These are phyloP conservation scores for Gossypium schwendimanii DNA, from an alignment of 441 rosid species.

Conservation along the genomic window DNA sequence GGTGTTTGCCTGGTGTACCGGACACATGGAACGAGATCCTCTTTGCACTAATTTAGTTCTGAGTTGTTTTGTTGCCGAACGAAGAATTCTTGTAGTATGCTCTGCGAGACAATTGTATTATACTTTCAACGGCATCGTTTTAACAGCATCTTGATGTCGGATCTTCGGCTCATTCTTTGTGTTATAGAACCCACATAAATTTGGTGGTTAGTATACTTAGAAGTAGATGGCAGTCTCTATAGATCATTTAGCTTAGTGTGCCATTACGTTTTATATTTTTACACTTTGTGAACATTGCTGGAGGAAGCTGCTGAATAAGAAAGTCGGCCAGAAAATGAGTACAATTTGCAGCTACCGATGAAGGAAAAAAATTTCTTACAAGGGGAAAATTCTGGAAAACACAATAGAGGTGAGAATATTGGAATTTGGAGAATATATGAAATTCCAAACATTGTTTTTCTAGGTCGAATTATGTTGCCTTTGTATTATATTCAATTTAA, in stretches of 20 bases:
- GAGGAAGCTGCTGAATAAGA: not conserved
- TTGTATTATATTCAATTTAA: too few relatives aligned
- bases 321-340: not conserved
- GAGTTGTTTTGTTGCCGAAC: not conserved
- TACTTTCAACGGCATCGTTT: not conserved
- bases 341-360: not conserved
- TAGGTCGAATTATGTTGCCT: too few relatives aligned
- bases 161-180: not conserved
- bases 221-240: not conserved
- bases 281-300: not conserved
- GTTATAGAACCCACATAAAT: not conserved
- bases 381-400: too few relatives aligned
- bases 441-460: too few relatives aligned
- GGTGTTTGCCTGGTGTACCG: slow-evolving; percentile 96
- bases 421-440: too few relatives aligned
- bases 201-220: not conserved
- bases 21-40: slow-evolving; percentile 93
- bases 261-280: not conserved
- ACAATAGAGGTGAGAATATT: too few relatives aligned
- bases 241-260: slow-evolving; percentile 2
- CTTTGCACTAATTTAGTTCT: slow-evolving; percentile 46
- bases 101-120: not conserved
- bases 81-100: not conserved
- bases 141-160: not conserved
- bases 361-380: not conserved